phyloP scores from a whole-genome alignment of 352 stramenopile genomes.

The Phytophthora hybrid region DNA sequence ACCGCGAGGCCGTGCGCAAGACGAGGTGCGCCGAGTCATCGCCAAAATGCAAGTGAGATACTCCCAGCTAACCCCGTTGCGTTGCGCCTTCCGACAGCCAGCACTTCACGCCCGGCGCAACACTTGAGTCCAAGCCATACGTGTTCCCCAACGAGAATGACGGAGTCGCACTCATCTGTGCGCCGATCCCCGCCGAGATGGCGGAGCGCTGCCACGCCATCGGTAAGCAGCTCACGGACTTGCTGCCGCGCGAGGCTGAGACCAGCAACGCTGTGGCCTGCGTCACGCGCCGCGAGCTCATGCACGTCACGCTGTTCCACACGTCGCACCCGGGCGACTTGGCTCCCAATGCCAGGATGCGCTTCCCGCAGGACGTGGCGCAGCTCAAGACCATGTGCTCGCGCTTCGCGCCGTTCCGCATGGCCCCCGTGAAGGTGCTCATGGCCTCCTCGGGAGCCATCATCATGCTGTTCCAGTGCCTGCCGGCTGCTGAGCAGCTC shows the following conservation, averaged over 20 bases:
- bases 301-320: conserved; percentile 87
- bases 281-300: conserved; percentile 69
- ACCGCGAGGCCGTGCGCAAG: conserved; percentile 44
- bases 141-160: conserved; percentile 54
- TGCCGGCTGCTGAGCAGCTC: conserved; percentile 21
- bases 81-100: conserved; percentile 26
- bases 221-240: conserved; percentile 51
- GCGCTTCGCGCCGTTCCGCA: conserved; percentile 50
- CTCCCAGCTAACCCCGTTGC: neutral
- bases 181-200: conserved; percentile 47
- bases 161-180: conserved; percentile 58
- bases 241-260: conserved; percentile 47
- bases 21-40: conserved; percentile 41
- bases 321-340: conserved; percentile 76
- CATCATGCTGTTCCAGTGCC: conserved; percentile 72
- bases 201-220: conserved; percentile 49
- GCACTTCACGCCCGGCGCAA: conserved; percentile 43
- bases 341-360: conserved; percentile 47
- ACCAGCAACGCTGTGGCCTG: conserved; percentile 54
- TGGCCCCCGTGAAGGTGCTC: conserved; percentile 61
- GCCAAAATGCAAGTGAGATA: neutral
- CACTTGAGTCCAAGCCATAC: conserved; percentile 62
- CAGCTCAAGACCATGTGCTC: conserved; percentile 52
- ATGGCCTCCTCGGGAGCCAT: conserved; percentile 71
- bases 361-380: conserved; percentile 50